Conservation (phyloP, 1,139 yeast genomes). For the Wickerhamomyces sp. region DNA sequence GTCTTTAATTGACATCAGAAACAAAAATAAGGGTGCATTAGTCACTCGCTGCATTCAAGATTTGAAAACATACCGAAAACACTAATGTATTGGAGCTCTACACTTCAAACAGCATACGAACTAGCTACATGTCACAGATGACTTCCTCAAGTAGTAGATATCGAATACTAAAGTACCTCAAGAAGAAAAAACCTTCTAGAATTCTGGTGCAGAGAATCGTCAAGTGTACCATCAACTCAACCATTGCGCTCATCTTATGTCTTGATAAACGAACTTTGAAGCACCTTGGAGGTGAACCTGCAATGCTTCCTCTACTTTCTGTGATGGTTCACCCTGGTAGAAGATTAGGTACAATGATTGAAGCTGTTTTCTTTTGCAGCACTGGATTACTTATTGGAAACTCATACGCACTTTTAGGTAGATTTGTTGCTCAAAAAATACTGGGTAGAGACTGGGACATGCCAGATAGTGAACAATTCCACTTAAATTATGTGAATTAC, state of each 20-base stretch:
- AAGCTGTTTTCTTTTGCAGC: slow-evolving; percentile 35
- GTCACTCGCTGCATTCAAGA: too few species aligned
- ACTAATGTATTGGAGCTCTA: too few species aligned
- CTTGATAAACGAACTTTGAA: slow-evolving; percentile 31
- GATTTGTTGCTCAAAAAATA: slow-evolving; percentile 37
- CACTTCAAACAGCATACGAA: too few species aligned
- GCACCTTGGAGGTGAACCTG: slow-evolving; percentile 36
- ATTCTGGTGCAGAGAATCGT: slow-evolving; percentile 29
- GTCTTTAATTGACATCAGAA: too few species aligned
- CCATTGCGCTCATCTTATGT: slow-evolving; percentile 36
- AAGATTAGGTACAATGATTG: slow-evolving; percentile 43
- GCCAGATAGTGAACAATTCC: slow-evolving; percentile 26
- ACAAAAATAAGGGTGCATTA: too few species aligned
- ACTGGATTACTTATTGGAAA: slow-evolving; percentile 40
- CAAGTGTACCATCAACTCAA: slow-evolving; percentile 35
- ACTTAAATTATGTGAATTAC: slow-evolving; percentile 26
- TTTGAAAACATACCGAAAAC: too few species aligned
- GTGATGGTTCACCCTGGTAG: slow-evolving; percentile 47
- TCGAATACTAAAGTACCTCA: background rate
- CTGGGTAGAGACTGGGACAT: slow-evolving; percentile 26
- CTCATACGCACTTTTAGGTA: slow-evolving; percentile 37
- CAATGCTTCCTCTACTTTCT: slow-evolving; percentile 39
- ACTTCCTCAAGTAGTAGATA: too few species aligned
- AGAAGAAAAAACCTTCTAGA: slow-evolving; percentile 9
- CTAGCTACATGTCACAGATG: too few species aligned